A percentile compares a stretch with the other conserved stretches of the same genome.
phyloP scores from a whole-genome alignment of 108 stramenopile species.

The Skeletonema costatum region DNA sequence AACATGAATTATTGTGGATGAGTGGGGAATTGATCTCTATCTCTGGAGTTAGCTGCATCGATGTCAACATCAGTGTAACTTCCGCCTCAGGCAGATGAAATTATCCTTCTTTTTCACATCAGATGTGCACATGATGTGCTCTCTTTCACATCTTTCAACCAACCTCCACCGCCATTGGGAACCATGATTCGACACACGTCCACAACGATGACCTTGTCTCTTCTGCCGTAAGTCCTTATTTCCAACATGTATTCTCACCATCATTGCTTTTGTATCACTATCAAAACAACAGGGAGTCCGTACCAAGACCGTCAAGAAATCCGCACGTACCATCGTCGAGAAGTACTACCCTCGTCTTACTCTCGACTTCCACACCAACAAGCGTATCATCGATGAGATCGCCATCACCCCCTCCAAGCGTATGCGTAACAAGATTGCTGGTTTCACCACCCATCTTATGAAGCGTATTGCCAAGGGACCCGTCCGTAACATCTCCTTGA shows the following conservation, averaged over 20 bases:
- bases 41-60: background rate
- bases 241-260: background rate
- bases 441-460: conserved; percentile 99
- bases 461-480: conserved; percentile 99
- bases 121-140: too few relatives aligned
- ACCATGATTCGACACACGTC: background rate
- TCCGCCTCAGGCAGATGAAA: too few relatives aligned
- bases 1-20: background rate
- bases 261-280: background rate
- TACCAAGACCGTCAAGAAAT: conserved; percentile 99
- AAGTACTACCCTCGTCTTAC: conserved; percentile 99
- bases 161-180: background rate
- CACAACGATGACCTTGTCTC: background rate
- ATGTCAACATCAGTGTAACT: background rate
- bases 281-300: conserved; percentile 91
- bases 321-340: conserved; percentile 99
- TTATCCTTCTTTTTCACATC: too few relatives aligned
- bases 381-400: conserved; percentile 97
- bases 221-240: conserved; percentile 9
- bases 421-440: conserved; percentile 99
- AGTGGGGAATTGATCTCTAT: background rate
- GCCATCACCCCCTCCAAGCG: conserved; percentile 99
- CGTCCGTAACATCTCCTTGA: conserved; percentile 98
- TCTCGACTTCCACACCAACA: conserved; percentile 99
- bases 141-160: background rate